phyloP scores from a whole-genome alignment of 495 filamentous ascomycete genomes.

The Hypoxylon rickii region DNA sequence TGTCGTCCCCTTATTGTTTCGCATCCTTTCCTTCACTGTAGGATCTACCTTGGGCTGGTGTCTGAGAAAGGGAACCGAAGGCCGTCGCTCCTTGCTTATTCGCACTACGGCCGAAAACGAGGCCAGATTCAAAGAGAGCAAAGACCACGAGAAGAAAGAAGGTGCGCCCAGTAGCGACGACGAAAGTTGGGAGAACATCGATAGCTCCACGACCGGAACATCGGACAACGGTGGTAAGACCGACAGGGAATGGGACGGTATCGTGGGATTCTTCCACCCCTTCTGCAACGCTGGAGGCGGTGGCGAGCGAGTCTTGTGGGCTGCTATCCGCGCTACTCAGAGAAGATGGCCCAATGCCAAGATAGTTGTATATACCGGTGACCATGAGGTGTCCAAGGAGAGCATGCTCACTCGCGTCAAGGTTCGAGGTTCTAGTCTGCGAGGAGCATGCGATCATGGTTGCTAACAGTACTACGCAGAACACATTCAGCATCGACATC shows the following conservation, averaged over 20 bases:
- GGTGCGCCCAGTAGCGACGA: constrained; percentile 51
- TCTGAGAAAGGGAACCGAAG: constrained; percentile 67
- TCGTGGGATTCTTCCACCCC: constrained; percentile 96
- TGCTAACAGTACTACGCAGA: constrained; percentile 50
- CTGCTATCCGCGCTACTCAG: constrained; percentile 90
- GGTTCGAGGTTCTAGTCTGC: constrained; percentile 44
- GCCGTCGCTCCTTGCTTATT: constrained; percentile 64
- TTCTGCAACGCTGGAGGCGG: constrained; percentile 97
- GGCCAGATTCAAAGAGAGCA: constrained; percentile 51
- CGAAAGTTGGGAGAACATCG: constrained; percentile 78
- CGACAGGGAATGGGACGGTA: constrained; percentile 72
- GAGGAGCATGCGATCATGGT: background rate
- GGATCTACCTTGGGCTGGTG: constrained; percentile 64
- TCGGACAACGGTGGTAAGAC: constrained; percentile 58
- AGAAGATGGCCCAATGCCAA: constrained; percentile 84
- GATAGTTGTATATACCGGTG: constrained; percentile 92
- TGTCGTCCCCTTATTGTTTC: constrained; percentile 42
- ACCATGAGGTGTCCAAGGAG: constrained; percentile 81
- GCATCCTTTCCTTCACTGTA: constrained; percentile 40
- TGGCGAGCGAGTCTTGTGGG: constrained; percentile 96
- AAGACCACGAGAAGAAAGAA: constrained; percentile 37
- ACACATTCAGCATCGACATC: constrained; percentile 90
- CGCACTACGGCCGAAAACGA: constrained; percentile 64
- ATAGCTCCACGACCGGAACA: constrained; percentile 56
- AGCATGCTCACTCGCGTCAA: constrained; percentile 77